phyloP scores from a whole-genome alignment of 495 filamentous ascomycete genomes.

The Penicillium coprophilum region DNA sequence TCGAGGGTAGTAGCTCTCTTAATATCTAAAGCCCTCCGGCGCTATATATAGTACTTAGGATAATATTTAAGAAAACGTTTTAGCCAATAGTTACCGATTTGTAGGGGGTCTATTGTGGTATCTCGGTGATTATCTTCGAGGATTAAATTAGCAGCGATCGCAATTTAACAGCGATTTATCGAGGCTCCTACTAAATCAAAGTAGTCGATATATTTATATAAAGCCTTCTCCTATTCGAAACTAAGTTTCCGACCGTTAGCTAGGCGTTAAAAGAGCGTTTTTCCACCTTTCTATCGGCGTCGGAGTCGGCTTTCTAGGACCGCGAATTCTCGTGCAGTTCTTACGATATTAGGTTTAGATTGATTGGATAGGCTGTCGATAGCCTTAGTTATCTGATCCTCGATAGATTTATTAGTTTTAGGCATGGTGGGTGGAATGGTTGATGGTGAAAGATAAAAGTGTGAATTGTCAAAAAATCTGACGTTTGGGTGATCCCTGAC shows the following conservation, averaged over 20 bases:
- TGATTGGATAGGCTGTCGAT: neutral
- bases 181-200: neutral
- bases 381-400: neutral
- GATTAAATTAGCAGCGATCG: neutral
- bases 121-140: neutral
- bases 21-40: neutral
- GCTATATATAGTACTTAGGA: neutral
- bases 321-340: conserved; percentile 1
- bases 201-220: neutral
- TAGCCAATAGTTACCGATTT: neutral
- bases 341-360: neutral
- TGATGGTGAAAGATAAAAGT: neutral
- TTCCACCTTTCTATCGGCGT: neutral
- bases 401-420: neutral
- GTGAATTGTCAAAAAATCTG: neutral
- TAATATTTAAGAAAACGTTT: neutral
- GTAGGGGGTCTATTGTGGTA: neutral
- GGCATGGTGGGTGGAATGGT: neutral
- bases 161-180: neutral
- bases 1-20: neutral
- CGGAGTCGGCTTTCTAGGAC: neutral
- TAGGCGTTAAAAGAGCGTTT: neutral
- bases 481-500: neutral
- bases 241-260: neutral
- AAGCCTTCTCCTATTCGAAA: neutral